Evolutionary conservation across 441 rosid species (phyloP), one percentile per base, ranked within the genome.

Genomic region (Flueggea neowawraea): DNA sequence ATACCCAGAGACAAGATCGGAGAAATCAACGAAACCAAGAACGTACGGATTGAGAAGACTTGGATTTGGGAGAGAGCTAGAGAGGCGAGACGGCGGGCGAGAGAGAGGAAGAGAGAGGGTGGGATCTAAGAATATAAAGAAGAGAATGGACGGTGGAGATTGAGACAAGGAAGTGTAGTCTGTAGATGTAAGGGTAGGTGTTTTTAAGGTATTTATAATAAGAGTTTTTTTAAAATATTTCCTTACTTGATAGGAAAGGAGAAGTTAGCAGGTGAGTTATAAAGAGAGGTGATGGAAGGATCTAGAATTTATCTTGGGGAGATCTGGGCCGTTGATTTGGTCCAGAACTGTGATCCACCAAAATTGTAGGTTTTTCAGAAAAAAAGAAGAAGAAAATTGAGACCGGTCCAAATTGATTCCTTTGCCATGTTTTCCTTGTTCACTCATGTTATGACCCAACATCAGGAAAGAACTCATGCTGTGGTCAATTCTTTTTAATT

Each of bases 131-230:
- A n/a, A 52, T 61, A 41, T 68, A 68, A 52, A 0, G 57, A 4
- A 2, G 12, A 12, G 12, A 65, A 57, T 58, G 68, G 63, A 77
- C 83, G 88, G 84, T 62, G 61, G 13, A 14, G 79, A 82, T 78
- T 49, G 43, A 43, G 36, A 55, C 6, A 10, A 17, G 36, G 28
- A 43, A 64, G 6, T 51, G 51, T n/a, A n/a, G n/a, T n/a, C n/a
- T n/a, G n/a, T n/a, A 11, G 62, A 44, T 16, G 47, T 9, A 13
- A 15, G 10, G 45, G 47, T 31, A 22, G 56, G 16, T 44, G 12
- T 47, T 47, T 47, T 47, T 22, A 22, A 22, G 28, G 28, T 22
- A 22, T 22, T 22, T 22, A 22, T 22, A 22, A 22, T 22, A 22
- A 22, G 28, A 22, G 41, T 12, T 36, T 36, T 28, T 45, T 4